Base-by-base conservation (phyloP, 345 rosid species). In the Populus tremula region DNA sequence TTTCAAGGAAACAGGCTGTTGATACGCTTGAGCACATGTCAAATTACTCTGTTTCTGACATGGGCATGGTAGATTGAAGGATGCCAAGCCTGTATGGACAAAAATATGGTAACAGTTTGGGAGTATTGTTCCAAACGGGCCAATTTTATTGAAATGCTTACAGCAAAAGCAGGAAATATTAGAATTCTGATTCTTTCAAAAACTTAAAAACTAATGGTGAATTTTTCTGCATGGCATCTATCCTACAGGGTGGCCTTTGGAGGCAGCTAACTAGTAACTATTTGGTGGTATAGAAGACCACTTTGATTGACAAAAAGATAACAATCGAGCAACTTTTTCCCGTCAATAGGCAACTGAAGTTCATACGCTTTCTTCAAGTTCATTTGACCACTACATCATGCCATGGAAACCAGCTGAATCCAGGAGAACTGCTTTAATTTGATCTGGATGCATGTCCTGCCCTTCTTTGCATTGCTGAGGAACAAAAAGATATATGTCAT, bases 381-480 rank as follows among this genome's bases (percentile, higher is more conserved):
- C 31, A 17, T 23, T 31, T 1, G 69, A 18, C 36, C 21, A 12
- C 75, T 79, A 70, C 27, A 77, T 69, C 71, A 85, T 73, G 70
- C 93, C 90, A 78, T 87, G 91, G 71, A 86, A 83, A 35, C 94
- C 98, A 5, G 94, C 99, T 5, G 94, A 90, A 71, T 96, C 98
- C 63, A 92, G 81, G 38, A 96, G 99, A 33, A 88, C 88, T n/a
- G 98, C 92, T 88, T 92, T 91, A 86, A 96, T 93, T 70, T 96
- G 97, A 84, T 96, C 98, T 9, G 98, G 99, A 72, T 87, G 39
- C 68, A 87, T 88, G 70, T 93, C 97, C 73, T 90, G 92, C 66
- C 97, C 98, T 83, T 92, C 98, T 87, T 86, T 88, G 82, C 94
- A 89, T 93, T 93, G 99, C 98, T 93, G 92, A 50, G 69, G 17